These are phyloP conservation scores for Rubia balearica DNA, from an alignment of 305 asterid genomes.

Conservation along the genomic window DNA sequence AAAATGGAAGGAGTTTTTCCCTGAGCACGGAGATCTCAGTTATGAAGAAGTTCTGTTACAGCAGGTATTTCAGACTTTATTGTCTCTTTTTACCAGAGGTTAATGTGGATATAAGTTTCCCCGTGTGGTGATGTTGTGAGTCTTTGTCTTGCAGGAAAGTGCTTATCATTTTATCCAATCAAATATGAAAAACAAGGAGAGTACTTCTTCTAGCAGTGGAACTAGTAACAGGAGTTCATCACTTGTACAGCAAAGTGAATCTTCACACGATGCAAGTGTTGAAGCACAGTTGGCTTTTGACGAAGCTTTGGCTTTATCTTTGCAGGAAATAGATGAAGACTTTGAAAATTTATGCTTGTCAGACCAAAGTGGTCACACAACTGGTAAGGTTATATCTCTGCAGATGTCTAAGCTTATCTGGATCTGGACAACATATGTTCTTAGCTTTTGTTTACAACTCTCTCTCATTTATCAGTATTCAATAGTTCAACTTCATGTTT, in stretches of 20 bases:
- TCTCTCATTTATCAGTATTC: background rate
- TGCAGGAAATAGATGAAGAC: slow-evolving; percentile 64
- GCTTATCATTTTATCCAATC: slow-evolving; percentile 52
- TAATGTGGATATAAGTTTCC: background rate
- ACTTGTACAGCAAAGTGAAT: slow-evolving; percentile 34
- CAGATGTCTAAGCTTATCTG: slow-evolving; percentile 1
- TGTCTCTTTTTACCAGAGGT: background rate
- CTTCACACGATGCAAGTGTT: slow-evolving; percentile 27
- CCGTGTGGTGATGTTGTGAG: slow-evolving; percentile 9
- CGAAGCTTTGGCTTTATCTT: slow-evolving; percentile 79
- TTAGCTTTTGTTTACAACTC: background rate
- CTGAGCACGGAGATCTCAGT: slow-evolving; percentile 68
- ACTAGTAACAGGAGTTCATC: slow-evolving; percentile 35
- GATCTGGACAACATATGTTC: background rate
- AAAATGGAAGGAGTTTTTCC: slow-evolving; percentile 58
- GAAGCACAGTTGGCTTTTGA: slow-evolving; percentile 69
- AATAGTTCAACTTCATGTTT: background rate
- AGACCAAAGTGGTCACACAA: slow-evolving; percentile 34
- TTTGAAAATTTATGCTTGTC: slow-evolving; percentile 38
- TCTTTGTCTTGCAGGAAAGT: slow-evolving; percentile 49
- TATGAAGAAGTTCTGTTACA: slow-evolving; percentile 69
- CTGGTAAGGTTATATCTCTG: slow-evolving; percentile 31
- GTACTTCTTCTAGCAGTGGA: slow-evolving; percentile 35
- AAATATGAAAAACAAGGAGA: slow-evolving; percentile 35
- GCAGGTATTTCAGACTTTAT: slow-evolving; percentile 43